Evolutionary conservation across 2,329 filamentous ascomycete species (phyloP).

Genomic region (Claviceps sp.): DNA sequence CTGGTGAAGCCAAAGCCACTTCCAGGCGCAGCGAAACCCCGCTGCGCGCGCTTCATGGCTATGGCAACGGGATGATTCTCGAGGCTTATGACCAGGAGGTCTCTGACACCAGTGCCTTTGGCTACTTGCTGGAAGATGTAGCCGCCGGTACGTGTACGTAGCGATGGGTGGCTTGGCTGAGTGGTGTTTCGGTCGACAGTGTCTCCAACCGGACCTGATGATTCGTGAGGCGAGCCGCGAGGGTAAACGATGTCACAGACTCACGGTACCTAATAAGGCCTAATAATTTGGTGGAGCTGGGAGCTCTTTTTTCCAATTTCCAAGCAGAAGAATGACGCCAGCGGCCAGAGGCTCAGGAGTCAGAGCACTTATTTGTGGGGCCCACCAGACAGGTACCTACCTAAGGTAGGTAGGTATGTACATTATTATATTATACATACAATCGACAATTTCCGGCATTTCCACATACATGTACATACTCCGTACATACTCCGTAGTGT

Average conservation of each 20-base stretch:
- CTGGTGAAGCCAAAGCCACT: constrained; percentile 20
- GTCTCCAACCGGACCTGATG: too few species aligned
- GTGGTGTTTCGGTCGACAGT: not conserved
- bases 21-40: constrained; percentile 7
- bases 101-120: not conserved
- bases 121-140: not conserved
- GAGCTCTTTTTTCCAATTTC: not conserved
- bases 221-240: not conserved
- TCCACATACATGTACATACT: too few species aligned
- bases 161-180: not conserved
- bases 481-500: too few species aligned
- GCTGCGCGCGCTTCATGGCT: constrained; percentile 6
- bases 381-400: not conserved
- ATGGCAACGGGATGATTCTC: not conserved
- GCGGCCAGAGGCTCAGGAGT: too few species aligned
- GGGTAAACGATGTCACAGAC: not conserved
- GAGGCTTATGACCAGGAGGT: not conserved
- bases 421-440: too few species aligned
- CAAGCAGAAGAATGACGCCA: not conserved
- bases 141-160: not conserved
- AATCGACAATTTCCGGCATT: too few species aligned
- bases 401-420: too few species aligned
- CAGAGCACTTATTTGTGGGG: not conserved
- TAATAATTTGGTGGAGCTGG: not conserved
- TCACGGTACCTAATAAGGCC: not conserved